These are phyloP conservation scores for Aurifilum marmelostoma DNA, from an alignment of 2,329 filamentous ascomycete genomes.

Conservation along the genomic window DNA sequence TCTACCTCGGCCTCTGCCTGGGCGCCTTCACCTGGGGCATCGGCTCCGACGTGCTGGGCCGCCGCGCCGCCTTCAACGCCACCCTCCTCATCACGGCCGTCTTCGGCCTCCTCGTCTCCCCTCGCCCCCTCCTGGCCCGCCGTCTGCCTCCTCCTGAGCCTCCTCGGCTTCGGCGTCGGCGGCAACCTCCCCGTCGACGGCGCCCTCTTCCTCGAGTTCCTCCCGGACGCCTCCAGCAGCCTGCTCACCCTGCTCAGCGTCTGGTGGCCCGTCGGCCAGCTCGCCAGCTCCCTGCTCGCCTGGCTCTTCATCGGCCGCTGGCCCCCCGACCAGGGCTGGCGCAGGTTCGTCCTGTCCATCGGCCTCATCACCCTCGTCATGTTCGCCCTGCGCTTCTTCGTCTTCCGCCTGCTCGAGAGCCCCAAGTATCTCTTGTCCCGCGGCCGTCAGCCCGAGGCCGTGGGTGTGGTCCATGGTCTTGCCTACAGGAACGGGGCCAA, in stretches of 20 bases:
- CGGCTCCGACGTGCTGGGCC: slow-evolving; percentile 76
- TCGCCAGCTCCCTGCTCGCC: slow-evolving; percentile 71
- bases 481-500: slow-evolving; percentile 70
- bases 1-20: slow-evolving; percentile 76
- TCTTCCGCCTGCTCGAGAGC: slow-evolving; percentile 83
- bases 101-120: slow-evolving; percentile 73
- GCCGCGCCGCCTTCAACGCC: slow-evolving; percentile 78
- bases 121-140: slow-evolving; percentile 69
- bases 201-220: slow-evolving; percentile 80
- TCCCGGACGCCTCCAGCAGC: slow-evolving; percentile 73
- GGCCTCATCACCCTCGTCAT: slow-evolving; percentile 75
- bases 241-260: slow-evolving; percentile 80
- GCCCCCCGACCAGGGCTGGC: slow-evolving; percentile 73
- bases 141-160: slow-evolving; percentile 63
- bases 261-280: slow-evolving; percentile 85
- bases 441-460: slow-evolving; percentile 77
- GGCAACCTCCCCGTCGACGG: slow-evolving; percentile 81
- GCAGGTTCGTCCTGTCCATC: slow-evolving; percentile 71
- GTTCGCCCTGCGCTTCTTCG: slow-evolving; percentile 77
- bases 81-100: slow-evolving; percentile 75
- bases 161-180: slow-evolving; percentile 69
- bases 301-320: slow-evolving; percentile 74
- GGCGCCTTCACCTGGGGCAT: slow-evolving; percentile 83
- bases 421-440: slow-evolving; percentile 80
- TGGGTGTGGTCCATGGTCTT: slow-evolving; percentile 78